Conservation (phyloP, 75 land plant species). For the Picea glauca region DNA sequence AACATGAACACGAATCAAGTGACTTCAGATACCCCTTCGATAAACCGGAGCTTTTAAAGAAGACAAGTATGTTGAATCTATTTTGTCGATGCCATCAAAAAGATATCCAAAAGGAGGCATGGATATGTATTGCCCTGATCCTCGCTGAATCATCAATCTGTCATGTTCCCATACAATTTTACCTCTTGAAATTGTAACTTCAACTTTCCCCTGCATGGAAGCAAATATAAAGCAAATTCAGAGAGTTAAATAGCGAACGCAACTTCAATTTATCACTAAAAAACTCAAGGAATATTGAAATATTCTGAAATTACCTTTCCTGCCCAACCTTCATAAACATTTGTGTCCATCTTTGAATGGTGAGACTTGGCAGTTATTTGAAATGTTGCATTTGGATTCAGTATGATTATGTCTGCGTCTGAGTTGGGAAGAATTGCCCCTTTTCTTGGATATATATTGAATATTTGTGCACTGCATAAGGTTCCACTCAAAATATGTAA, state of each 20-base stretch:
- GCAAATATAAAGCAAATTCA: not conserved
- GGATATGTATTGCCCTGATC: constrained; percentile 70
- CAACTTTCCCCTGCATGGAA: constrained; percentile 78
- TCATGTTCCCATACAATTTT: constrained; percentile 88
- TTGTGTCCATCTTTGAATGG: constrained; percentile 89
- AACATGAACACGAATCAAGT: too few relatives aligned
- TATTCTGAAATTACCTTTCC: constrained; percentile 58
- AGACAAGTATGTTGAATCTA: constrained; percentile 61
- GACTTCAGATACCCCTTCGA: constrained; percentile 12
- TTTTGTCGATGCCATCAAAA: constrained; percentile 75
- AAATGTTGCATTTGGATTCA: constrained; percentile 80
- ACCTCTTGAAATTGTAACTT: constrained; percentile 86
- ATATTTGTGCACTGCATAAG: constrained; percentile 78
- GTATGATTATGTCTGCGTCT: constrained; percentile 90
- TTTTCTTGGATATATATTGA: constrained; percentile 95
- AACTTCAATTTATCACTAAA: not conserved
- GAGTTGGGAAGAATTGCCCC: constrained; percentile 92
- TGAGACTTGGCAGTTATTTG: constrained; percentile 66
- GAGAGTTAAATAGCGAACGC: not conserved
- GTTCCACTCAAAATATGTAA: not conserved
- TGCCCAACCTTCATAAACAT: constrained; percentile 83
- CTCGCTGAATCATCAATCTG: constrained; percentile 58
- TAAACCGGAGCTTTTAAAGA: constrained; percentile 73
- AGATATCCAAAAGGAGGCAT: constrained; percentile 81
- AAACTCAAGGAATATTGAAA: not conserved